Evolutionary conservation across 1,284 basidiomycete genomes (phyloP).

Genomic region (Mycena citricolor): DNA sequence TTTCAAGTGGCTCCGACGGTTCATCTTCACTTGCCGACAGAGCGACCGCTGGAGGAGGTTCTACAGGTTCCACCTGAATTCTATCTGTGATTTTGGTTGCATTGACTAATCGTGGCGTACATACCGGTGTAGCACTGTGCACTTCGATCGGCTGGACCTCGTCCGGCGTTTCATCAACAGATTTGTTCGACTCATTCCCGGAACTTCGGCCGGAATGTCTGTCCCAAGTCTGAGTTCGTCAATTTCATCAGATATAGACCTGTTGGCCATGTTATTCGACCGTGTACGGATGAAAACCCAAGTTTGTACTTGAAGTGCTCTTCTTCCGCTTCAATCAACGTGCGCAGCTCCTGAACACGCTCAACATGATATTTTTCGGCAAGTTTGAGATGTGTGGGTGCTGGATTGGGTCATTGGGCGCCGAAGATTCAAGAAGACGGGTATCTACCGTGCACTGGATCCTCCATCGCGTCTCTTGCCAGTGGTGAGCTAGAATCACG

Average conservation of each 20-base stretch:
- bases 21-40: too few relatives aligned
- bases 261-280: background rate
- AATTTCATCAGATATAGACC: conserved; percentile 2
- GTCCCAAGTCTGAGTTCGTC: background rate
- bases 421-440: conserved; percentile 2
- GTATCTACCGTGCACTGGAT: conserved; percentile 40
- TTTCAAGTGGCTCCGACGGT: too few relatives aligned
- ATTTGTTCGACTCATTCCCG: background rate
- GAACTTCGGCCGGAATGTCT: background rate
- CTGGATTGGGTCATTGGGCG: conserved; percentile 26
- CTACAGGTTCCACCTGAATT: too few relatives aligned
- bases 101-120: too few relatives aligned
- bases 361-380: conserved; percentile 72
- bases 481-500: conserved; percentile 9
- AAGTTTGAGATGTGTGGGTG: conserved; percentile 57
- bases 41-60: too few relatives aligned
- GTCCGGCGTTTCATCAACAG: too few relatives aligned
- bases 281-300: background rate
- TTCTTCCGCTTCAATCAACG: conserved; percentile 71
- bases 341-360: conserved; percentile 69
- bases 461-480: conserved; percentile 41
- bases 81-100: too few relatives aligned
- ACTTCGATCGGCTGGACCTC: too few relatives aligned
- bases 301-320: conserved; percentile 67
- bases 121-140: too few relatives aligned